Evolutionary conservation across 2,329 filamentous ascomycete species (phyloP).

Genomic region (Botrytis aclada): DNA sequence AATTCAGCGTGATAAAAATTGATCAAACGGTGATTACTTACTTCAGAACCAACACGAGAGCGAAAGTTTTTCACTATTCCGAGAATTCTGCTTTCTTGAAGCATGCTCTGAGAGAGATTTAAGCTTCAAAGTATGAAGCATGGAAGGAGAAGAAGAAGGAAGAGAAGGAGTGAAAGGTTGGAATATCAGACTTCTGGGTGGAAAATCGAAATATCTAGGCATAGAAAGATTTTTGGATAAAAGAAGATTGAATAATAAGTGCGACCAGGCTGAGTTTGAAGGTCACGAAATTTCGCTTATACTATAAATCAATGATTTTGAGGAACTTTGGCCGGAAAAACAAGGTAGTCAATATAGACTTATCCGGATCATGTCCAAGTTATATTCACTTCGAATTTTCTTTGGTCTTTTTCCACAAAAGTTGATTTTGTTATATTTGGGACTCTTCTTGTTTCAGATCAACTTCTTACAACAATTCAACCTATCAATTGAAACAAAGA

Average conservation of each 20-base stretch:
- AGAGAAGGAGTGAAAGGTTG: accelerated
- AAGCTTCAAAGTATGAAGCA: background rate
- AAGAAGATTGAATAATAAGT: background rate
- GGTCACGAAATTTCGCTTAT: background rate
- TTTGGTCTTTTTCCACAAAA: background rate
- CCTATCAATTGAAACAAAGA: background rate
- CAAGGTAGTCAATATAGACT: background rate
- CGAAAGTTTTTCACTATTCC: background rate
- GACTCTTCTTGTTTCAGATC: background rate
- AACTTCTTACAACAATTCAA: background rate
- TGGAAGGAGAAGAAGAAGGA: background rate
- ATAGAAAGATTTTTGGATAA: background rate
- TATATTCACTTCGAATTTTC: background rate
- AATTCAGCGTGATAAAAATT: too few species aligned
- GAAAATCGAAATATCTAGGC: background rate
- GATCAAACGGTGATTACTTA: background rate
- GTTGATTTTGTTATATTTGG: background rate
- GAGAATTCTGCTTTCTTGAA: background rate
- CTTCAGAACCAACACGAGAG: background rate
- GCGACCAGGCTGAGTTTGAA: background rate
- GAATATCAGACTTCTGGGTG: background rate
- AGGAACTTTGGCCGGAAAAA: background rate
- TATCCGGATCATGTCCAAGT: background rate
- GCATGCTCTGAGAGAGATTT: background rate
- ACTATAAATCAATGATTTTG: background rate